Percentiles rank a stretch among this genome's conserved stretches.
Evolutionary conservation across 1,284 basidiomycete genomes (phyloP).

Genomic region (Ceratobasidium sp.): DNA sequence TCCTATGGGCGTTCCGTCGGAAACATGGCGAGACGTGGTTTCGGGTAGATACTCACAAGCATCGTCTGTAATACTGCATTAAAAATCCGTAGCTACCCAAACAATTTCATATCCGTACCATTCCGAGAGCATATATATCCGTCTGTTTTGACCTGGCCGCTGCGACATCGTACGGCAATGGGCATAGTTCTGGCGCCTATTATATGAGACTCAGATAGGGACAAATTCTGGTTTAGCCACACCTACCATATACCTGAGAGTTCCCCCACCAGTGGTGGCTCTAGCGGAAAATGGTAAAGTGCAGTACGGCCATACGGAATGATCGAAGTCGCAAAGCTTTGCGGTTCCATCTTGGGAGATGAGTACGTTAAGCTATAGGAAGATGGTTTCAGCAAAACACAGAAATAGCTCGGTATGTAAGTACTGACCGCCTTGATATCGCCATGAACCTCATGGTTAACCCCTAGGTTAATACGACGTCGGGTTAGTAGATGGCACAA

Average conservation of each 20-base stretch:
- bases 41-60: background rate
- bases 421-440: slow-evolving; percentile 22
- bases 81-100: background rate
- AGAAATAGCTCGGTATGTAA: background rate
- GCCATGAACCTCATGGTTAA: slow-evolving; percentile 1
- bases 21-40: background rate
- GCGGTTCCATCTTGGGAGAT: background rate
- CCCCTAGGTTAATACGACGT: background rate
- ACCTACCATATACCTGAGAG: slow-evolving; percentile 25
- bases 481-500: background rate
- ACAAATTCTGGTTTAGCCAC: no score
- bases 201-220: background rate
- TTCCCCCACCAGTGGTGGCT: slow-evolving; percentile 18
- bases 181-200: slow-evolving; percentile 22
- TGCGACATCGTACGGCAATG: background rate
- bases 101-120: background rate
- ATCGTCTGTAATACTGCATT: background rate
- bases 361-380: slow-evolving; percentile 5
- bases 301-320: slow-evolving; percentile 6
- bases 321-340: slow-evolving; percentile 34
- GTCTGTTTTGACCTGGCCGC: background rate
- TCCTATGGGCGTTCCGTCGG: background rate
- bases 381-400: background rate
- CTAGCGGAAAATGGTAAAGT: slow-evolving; percentile 14
- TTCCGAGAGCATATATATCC: slow-evolving; percentile 32